Base-by-base conservation (phyloP, 257 asterid species). In the Lavandula angustifolia region DNA sequence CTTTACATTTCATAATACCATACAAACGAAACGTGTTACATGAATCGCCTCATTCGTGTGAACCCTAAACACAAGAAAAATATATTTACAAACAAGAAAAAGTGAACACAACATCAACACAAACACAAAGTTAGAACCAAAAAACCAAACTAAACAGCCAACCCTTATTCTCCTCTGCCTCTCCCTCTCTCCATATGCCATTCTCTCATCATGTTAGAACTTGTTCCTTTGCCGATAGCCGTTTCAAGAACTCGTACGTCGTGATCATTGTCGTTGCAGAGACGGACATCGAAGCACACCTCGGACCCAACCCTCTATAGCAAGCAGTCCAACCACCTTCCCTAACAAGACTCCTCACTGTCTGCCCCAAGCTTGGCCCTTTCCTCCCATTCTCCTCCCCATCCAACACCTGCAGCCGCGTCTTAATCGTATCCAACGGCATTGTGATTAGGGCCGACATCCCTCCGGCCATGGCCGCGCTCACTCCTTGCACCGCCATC, bases 251-350 rank as follows among this genome's bases (percentile, higher is more conserved):
- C 82, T 89, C 97, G 27, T 89, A 89, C 4, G 97, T 83, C 29
- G 94, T 85, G 79, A 89, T 89, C 97, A 89, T 89, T 1, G 94
- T 83, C 8, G 95, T 78, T 38, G 89, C 91, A 56, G 95, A 87
- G 79, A 87, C 53, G 44, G 97, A 87, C 97, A 86, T 86, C 22
- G 95, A 82, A 46, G 89, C 92, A 67, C 95, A 89, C 65, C 96
- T 70, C 2, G 92, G 96, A n/a, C 95, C 88, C 64, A 86, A 71
- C 40, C 96, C 96, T 75, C 96, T 78, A 59, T 89, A 89, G 52
- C 95, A 88, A 73, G 95, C 96, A 71, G 67, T 55, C 90, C 92
- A 88, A 0, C 96, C 95, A 41, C 89, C 95, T 61, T 84, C 96
- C 71, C 75, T 80, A 18, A 88, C 82, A 63, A 86, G 70, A 64